Evolutionary conservation across 192 early-diverging fungal genomes (phyloP).

Genomic region (Coemansia sp.): DNA sequence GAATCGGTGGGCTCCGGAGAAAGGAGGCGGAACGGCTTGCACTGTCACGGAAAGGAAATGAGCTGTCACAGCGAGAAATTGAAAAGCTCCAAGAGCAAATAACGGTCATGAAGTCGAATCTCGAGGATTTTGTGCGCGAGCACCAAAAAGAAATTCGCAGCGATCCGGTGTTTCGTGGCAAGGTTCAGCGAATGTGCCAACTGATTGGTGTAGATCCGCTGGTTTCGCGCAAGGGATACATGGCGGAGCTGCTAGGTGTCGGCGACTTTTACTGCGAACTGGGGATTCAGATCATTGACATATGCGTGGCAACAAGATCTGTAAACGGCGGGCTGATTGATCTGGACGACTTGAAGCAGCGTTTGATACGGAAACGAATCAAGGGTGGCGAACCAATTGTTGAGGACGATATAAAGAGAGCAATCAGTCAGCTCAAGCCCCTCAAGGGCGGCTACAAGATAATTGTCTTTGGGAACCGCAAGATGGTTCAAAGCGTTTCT

Average conservation of each 20-base stretch:
- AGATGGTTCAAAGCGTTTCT: conserved; percentile 88
- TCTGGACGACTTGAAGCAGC: conserved; percentile 72
- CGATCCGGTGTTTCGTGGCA: conserved; percentile 81
- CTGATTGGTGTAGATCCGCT: conserved; percentile 95
- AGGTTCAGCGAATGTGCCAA: conserved; percentile 93
- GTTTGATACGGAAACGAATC: conserved; percentile 69
- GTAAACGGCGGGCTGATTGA: conserved; percentile 92
- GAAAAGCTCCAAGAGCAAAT: conserved; percentile 69
- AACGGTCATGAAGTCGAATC: conserved; percentile 72
- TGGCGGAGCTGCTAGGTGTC: conserved; percentile 92
- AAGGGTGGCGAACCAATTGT: conserved; percentile 28
- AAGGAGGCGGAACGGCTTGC: conserved; percentile 51
- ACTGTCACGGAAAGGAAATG: conserved; percentile 41
- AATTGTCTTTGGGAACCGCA: conserved; percentile 72
- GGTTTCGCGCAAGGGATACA: conserved; percentile 94
- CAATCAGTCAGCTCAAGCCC: conserved; percentile 84
- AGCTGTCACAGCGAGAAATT: conserved; percentile 53
- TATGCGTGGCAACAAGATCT: conserved; percentile 81
- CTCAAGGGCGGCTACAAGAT: conserved; percentile 90
- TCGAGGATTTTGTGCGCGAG: conserved; percentile 84
- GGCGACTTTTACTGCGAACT: conserved; percentile 98
- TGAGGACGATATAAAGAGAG: conserved; percentile 85
- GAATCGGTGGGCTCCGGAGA: conserved; percentile 58
- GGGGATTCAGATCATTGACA: conserved; percentile 89
- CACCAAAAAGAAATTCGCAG: conserved; percentile 87